Base-by-base conservation (phyloP, 1,284 basidiomycete species). In the Ceratobasidium sp. region DNA sequence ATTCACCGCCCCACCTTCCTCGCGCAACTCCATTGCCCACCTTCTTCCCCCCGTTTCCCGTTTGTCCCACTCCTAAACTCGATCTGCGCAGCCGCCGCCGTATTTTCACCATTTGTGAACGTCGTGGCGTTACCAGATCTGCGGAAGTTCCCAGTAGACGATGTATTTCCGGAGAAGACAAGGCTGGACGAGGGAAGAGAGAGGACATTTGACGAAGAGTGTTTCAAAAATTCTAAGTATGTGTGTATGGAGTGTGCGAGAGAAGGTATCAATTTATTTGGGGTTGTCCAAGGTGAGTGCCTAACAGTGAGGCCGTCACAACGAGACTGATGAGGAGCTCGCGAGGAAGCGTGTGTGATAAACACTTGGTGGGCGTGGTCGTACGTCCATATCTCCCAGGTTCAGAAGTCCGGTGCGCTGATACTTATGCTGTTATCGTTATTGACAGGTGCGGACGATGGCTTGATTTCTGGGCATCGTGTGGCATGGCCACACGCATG, bases 11-110 rank as follows among this genome's bases (percentile, higher is more conserved):
- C 67, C 5, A 71, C 67, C 14, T 60, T 71, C 44, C 19, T 59
- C 19, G 0, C 59, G 27, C 41, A 44, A 19, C 29, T 71, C 19
- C 45, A 59, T 15, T 54, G 50, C 24, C 56, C 54, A 17, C 56
- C 54, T 3, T 71, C 67, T 29, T 71, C 67, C 2, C 67, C 67
- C 9, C 67, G 67, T 19, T 71, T 71, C 29, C 67, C 67, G 4
- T 71, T 48, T 45, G 11, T 71, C 24, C 53, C 53, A 19, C 50
- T 71, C 17, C n/a, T 71, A 27, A 54, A 71, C 50, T 47, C 67
- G 24, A 60, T 71, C 22, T 71, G 67, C 22, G 56, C 67, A 59
- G 54, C 44, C 15, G 67, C 54, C 36, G 53, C 67, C 1, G 15
- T 71, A 6, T 45, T 59, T 24, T 71, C 67, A 4, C 67, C 54